Conservation (phyloP, 345 rosid genomes). For the Boechera retrofracta region DNA sequence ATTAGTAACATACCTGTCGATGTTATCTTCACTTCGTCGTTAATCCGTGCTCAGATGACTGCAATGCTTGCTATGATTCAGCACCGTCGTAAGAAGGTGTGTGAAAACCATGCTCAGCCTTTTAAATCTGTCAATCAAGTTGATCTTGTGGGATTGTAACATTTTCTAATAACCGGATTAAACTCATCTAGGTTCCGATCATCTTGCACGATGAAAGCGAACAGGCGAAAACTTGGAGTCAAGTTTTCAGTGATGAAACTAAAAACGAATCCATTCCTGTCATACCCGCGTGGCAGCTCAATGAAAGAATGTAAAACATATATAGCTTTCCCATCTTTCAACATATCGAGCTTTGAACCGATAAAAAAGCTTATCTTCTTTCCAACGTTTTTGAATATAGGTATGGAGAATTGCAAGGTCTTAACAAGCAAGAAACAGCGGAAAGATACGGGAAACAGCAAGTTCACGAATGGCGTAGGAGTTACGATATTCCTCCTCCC, state of each 20-base stretch:
- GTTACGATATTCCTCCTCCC: slow-evolving; percentile 94
- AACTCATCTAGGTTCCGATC: slow-evolving; percentile 71
- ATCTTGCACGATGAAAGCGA: slow-evolving; percentile 78
- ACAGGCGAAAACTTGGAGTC: slow-evolving; percentile 83
- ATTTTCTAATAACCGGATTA: neutral
- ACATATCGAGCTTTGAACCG: neutral
- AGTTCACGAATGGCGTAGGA: slow-evolving; percentile 97
- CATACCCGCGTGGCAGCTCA: slow-evolving; percentile 87
- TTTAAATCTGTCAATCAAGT: neutral
- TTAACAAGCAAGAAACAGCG: slow-evolving; percentile 95
- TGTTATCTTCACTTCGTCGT: slow-evolving; percentile 78
- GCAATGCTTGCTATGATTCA: slow-evolving; percentile 96
- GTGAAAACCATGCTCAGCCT: neutral
- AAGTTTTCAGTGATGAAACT: slow-evolving; percentile 88
- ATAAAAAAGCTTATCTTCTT: slow-evolving; percentile 14
- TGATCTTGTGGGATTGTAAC: neutral
- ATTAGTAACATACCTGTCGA: slow-evolving; percentile 92
- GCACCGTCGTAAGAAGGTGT: slow-evolving; percentile 81
- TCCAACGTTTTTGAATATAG: slow-evolving; percentile 39
- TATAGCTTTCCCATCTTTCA: neutral
- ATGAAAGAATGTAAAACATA: slow-evolving; percentile 84
- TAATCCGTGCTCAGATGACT: slow-evolving; percentile 94
- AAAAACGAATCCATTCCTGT: slow-evolving; percentile 83
- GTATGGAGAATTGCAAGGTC: slow-evolving; percentile 98
- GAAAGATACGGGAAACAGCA: slow-evolving; percentile 88